Conservation (phyloP, 2,329 filamentous ascomycete genomes). For the Xylaria sp. region DNA sequence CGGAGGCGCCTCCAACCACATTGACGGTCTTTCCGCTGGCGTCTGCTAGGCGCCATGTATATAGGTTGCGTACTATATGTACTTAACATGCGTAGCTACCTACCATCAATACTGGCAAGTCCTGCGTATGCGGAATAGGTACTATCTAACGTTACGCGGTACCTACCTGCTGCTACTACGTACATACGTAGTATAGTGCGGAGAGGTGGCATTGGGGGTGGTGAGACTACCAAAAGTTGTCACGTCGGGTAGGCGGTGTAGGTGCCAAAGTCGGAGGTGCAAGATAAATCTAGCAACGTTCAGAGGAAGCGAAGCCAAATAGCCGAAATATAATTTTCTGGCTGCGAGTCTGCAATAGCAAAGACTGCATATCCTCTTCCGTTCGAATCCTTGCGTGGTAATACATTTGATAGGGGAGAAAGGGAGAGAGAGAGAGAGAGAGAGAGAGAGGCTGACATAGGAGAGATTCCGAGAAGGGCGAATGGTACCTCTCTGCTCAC, state of each 20-base stretch:
- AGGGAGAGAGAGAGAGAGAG: constrained; percentile 13
- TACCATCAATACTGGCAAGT: too few relatives aligned
- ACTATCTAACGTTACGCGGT: too few relatives aligned
- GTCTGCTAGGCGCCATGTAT: too few relatives aligned
- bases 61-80: too few relatives aligned
- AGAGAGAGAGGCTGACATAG: constrained; percentile 13
- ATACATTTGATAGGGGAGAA: background rate
- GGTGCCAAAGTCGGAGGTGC: background rate
- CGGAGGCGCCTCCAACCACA: background rate
- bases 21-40: too few relatives aligned
- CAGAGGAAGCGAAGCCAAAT: constrained; percentile 10
- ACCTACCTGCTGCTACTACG: too few relatives aligned
- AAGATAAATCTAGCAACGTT: background rate
- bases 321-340: constrained; percentile 21
- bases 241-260: background rate
- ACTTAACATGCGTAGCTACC: too few relatives aligned
- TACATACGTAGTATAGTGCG: too few relatives aligned
- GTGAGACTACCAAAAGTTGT: background rate
- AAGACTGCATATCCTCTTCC: constrained; percentile 17
- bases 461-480: constrained; percentile 27
- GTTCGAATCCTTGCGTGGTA: constrained; percentile 23
- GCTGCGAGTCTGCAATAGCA: constrained; percentile 15
- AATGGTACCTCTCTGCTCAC: constrained; percentile 7
- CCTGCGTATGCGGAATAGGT: too few relatives aligned
- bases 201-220: background rate